These are phyloP conservation scores for Sclerotinia glacialis DNA, from an alignment of 2,329 filamentous ascomycete genomes.

Conservation along the genomic window DNA sequence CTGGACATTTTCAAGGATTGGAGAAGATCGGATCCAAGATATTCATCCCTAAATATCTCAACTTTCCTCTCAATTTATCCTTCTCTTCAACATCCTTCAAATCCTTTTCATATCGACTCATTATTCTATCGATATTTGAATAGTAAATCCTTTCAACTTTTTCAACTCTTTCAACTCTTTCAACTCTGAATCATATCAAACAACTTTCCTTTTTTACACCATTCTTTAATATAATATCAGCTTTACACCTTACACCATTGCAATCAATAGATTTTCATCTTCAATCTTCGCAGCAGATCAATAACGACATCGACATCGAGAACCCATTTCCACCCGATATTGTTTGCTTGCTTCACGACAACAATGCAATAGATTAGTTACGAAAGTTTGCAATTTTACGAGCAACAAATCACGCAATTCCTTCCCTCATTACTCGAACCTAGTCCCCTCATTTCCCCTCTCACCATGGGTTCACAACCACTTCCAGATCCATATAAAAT, in stretches of 20 bases:
- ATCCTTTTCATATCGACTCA: not conserved
- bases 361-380: slow-evolving; percentile 21
- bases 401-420: slow-evolving; percentile 8
- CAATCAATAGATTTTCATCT: slow-evolving; percentile 10
- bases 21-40: slow-evolving; percentile 10
- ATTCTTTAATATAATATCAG: slow-evolving; percentile 15
- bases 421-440: slow-evolving; percentile 8
- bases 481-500: slow-evolving; percentile 70
- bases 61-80: not conserved
- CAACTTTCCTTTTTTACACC: not conserved
- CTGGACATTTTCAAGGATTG: slow-evolving; percentile 9
- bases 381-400: slow-evolving; percentile 21
- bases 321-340: not conserved
- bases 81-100: not conserved
- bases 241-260: not conserved
- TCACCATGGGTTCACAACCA: slow-evolving; percentile 27
- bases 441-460: not conserved
- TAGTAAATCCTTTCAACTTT: not conserved
- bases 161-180: not conserved
- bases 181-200: not conserved
- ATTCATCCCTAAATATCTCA: slow-evolving; percentile 8
- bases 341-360: slow-evolving; percentile 6
- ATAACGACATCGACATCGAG: not conserved
- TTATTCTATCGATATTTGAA: not conserved
- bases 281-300: not conserved